Evolutionary conservation across 805 yeast genomes (phyloP).

Genomic region (Pichia nanzhaoensis): DNA sequence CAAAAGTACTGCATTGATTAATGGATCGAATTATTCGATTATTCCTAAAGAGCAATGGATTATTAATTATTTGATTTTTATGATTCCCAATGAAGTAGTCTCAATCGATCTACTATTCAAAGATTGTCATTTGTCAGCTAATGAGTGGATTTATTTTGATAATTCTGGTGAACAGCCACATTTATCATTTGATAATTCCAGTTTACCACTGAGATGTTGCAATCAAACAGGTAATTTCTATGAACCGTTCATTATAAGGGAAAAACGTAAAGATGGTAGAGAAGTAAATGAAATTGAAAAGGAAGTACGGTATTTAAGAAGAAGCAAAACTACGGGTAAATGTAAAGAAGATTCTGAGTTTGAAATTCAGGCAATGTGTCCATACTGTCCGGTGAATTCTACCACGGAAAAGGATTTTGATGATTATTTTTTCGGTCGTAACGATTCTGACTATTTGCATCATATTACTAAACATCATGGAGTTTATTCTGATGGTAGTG

Average conservation of each 20-base stretch:
- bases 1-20: background rate
- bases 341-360: slow-evolving; percentile 14
- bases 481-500: slow-evolving; percentile 26
- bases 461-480: slow-evolving; percentile 31
- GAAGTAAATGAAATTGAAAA: background rate
- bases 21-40: background rate
- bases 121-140: background rate
- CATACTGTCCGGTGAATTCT: slow-evolving; percentile 20
- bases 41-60: background rate
- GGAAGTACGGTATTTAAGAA: background rate
- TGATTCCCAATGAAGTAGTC: slow-evolving; percentile 1
- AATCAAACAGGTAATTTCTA: slow-evolving; percentile 9
- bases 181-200: background rate
- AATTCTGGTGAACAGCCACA: slow-evolving; percentile 7
- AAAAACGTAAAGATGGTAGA: slow-evolving; percentile 7
- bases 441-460: slow-evolving; percentile 27
- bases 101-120: too few species aligned
- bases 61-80: background rate
- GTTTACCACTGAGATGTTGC: slow-evolving; percentile 6
- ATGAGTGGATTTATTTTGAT: slow-evolving; percentile 5
- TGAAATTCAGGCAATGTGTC: slow-evolving; percentile 25
- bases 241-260: slow-evolving; percentile 18
- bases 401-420: slow-evolving; percentile 3
- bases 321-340: slow-evolving; percentile 5
- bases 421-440: slow-evolving; percentile 23